A percentile compares a stretch with the other conserved stretches of the same genome.
These are phyloP conservation scores for Gaertneriomyces sp. DNA, from an alignment of 192 early-diverging fungal genomes.

Conservation along the genomic window DNA sequence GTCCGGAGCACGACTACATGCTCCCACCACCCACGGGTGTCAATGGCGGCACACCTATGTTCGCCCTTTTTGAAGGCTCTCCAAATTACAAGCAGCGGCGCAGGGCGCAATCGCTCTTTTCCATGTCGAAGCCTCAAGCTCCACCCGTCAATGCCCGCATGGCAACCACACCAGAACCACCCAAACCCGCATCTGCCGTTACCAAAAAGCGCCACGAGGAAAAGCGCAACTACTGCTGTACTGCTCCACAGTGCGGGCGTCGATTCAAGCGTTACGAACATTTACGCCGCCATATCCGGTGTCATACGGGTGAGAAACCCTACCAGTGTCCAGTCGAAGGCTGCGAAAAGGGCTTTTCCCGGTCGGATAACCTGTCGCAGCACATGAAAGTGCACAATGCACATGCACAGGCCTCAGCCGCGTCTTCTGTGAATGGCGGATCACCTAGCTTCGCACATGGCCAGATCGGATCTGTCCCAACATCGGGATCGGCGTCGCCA, in stretches of 20 bases:
- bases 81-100: constrained; percentile 72
- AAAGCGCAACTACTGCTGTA: constrained; percentile 35
- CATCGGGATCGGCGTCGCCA: no score
- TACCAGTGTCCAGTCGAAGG: constrained; percentile 51
- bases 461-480: no score
- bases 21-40: constrained; percentile 19
- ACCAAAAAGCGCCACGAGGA: constrained; percentile 11
- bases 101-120: constrained; percentile 31
- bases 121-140: constrained; percentile 12
- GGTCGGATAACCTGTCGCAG: constrained; percentile 61
- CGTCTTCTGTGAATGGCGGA: no score
- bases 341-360: constrained; percentile 60
- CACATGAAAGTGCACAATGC: constrained; percentile 46
- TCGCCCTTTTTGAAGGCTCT: constrained; percentile 64
- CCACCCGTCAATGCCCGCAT: constrained; percentile 1
- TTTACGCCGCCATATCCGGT: constrained; percentile 68
- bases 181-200: background rate
- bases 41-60: constrained; percentile 39
- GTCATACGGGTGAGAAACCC: constrained; percentile 63
- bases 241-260: constrained; percentile 28
- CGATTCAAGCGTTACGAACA: constrained; percentile 76
- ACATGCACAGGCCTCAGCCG: no score
- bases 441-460: no score
- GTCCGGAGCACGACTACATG: constrained; percentile 11
- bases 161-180: constrained; percentile 8